Conservation (phyloP, 140 eudicot species). For the Bidens hawaiensis region DNA sequence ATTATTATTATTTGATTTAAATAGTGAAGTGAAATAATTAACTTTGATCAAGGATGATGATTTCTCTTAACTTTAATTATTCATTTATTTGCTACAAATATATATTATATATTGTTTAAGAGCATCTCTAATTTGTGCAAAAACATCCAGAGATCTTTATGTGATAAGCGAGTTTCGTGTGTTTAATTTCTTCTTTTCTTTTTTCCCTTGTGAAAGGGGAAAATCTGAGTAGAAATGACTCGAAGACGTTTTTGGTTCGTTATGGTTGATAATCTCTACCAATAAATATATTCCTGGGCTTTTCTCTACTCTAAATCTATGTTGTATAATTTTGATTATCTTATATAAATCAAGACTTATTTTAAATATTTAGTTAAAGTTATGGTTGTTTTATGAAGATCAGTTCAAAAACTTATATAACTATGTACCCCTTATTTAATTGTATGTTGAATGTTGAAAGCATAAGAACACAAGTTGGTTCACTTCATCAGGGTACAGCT, state of each 20-base stretch:
- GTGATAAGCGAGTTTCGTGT: too few species aligned
- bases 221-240: too few species aligned
- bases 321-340: neutral
- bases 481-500: neutral
- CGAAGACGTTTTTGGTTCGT: too few species aligned
- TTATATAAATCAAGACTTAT: neutral
- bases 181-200: too few species aligned
- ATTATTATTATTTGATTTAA: neutral
- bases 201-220: too few species aligned
- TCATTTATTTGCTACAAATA: neutral
- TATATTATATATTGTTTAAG: too few species aligned
- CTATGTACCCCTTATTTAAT: neutral
- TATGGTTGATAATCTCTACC: too few species aligned
- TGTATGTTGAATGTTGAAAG: neutral
- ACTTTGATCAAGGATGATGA: neutral
- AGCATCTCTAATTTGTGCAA: too few species aligned
- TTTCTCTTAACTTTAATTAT: neutral
- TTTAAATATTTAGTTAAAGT: neutral
- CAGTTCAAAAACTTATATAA: too few species aligned
- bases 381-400: too few species aligned
- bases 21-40: neutral
- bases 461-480: neutral
- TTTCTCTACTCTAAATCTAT: too few species aligned
- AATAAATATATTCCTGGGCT: neutral
- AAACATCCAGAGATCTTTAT: too few species aligned